phyloP scores from a whole-genome alignment of 1,284 basidiomycete species.

The Golubevia pallescens region DNA sequence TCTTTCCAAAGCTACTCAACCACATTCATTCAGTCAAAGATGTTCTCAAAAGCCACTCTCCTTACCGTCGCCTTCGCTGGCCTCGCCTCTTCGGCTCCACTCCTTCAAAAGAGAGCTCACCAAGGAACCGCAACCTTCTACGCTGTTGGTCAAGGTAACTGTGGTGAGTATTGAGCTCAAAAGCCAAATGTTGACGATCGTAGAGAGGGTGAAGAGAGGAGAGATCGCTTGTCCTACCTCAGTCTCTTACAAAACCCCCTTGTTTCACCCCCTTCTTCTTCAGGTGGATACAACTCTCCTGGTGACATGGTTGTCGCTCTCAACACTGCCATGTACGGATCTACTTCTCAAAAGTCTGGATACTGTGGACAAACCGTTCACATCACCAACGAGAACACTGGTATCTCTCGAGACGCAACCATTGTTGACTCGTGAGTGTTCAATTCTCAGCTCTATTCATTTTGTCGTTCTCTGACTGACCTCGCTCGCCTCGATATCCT shows the following conservation, averaged over 20 bases:
- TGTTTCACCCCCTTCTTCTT: not conserved
- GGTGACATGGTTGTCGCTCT: slow-evolving; percentile 4
- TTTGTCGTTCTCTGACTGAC: not conserved
- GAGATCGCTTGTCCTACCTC: too few relatives aligned
- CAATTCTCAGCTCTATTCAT: too few relatives aligned
- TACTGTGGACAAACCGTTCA: slow-evolving; percentile 2
- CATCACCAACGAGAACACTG: slow-evolving; percentile 4
- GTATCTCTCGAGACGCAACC: not conserved
- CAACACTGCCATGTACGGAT: slow-evolving; percentile 6
- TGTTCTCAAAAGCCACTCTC: not conserved
- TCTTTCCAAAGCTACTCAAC: not conserved
- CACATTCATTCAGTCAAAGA: not conserved
- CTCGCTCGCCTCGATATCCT: not conserved
- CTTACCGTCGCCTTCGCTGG: not conserved
- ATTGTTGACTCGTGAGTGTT: too few relatives aligned
- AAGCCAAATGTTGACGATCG: too few relatives aligned
- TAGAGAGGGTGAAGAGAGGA: too few relatives aligned
- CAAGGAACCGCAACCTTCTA: not conserved
- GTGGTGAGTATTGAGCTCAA: not conserved
- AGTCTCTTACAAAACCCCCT: too few relatives aligned
- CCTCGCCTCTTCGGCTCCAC: not conserved
- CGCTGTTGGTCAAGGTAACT: not conserved
- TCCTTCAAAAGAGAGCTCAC: not conserved
- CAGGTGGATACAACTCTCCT: not conserved
- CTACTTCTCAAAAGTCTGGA: not conserved